A percentile compares a stretch with the other conserved stretches of the same genome.
phyloP scores from a whole-genome alignment of 202 grass and related monocot genomes.

The Schoenoplectus triqueter region DNA sequence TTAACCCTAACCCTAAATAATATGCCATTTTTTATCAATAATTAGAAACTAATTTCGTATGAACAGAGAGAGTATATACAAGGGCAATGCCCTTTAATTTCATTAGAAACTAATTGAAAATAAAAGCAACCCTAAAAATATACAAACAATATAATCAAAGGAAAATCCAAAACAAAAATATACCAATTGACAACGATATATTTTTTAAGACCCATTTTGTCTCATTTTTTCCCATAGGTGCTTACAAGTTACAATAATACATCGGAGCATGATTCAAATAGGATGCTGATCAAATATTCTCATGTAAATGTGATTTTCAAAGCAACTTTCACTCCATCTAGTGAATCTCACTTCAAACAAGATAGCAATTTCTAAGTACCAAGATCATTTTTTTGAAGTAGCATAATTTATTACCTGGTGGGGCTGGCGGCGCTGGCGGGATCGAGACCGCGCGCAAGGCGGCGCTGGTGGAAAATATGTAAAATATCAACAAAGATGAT shows the following conservation, averaged over 20 bases:
- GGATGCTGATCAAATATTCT: background rate
- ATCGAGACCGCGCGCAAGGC: no score
- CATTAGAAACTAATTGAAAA: conserved; percentile 48
- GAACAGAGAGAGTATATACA: conserved; percentile 68
- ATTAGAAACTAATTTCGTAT: conserved; percentile 29
- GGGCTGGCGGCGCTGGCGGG: no score
- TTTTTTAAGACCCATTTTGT: background rate
- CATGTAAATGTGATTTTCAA: conserved; percentile 17
- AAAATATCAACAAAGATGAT: no score
- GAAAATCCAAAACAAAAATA: conserved; percentile 26
- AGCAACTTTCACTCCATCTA: background rate
- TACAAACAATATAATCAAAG: background rate
- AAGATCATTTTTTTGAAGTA: no score
- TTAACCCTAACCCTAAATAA: no score
- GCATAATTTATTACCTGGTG: no score
- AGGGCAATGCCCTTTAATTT: conserved; percentile 55
- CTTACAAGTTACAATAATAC: background rate
- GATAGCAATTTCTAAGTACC: background rate
- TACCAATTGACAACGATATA: conserved; percentile 23
- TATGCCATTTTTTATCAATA: no score
- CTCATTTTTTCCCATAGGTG: background rate
- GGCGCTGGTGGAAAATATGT: no score
- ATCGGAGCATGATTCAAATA: background rate
- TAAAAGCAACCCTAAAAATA: conserved; percentile 57
- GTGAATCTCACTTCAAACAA: background rate